Conservation (phyloP, 345 rosid genomes). For the Citrus glauca region DNA sequence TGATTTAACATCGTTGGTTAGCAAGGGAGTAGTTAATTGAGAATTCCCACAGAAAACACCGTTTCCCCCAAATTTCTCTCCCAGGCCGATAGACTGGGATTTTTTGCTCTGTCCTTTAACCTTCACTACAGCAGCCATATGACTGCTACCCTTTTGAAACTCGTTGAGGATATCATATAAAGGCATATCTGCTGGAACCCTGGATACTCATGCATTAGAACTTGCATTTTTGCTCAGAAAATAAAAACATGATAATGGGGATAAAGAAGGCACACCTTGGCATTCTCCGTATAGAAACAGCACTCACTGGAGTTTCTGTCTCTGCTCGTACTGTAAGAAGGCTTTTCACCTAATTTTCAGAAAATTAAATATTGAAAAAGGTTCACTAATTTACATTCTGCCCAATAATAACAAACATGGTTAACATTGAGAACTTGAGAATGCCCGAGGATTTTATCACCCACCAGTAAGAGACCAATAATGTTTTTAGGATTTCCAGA, state of each 20-base stretch:
- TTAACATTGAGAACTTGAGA: slow-evolving; percentile 7
- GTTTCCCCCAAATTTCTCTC: slow-evolving; percentile 33
- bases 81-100: slow-evolving; percentile 18
- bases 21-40: slow-evolving; percentile 44
- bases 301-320: slow-evolving; percentile 73
- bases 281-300: slow-evolving; percentile 75
- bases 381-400: slow-evolving; percentile 10
- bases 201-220: slow-evolving; percentile 29
- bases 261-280: slow-evolving; percentile 47
- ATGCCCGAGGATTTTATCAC: slow-evolving; percentile 15
- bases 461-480: slow-evolving; percentile 77
- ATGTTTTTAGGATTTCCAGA: slow-evolving; percentile 66
- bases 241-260: background rate
- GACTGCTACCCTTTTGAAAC: slow-evolving; percentile 89
- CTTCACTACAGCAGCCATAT: slow-evolving; percentile 84
- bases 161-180: slow-evolving; percentile 81
- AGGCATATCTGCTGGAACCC: slow-evolving; percentile 88
- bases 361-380: background rate
- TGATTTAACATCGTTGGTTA: slow-evolving; percentile 36
- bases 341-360: slow-evolving; percentile 56
- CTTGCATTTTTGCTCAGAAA: background rate
- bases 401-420: background rate
- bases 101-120: slow-evolving; percentile 39
- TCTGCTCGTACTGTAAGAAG: slow-evolving; percentile 79
- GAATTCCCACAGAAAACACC: slow-evolving; percentile 23